Base-by-base conservation (phyloP, 192 early-diverging fungal genomes). In the Coemansia sp. region DNA sequence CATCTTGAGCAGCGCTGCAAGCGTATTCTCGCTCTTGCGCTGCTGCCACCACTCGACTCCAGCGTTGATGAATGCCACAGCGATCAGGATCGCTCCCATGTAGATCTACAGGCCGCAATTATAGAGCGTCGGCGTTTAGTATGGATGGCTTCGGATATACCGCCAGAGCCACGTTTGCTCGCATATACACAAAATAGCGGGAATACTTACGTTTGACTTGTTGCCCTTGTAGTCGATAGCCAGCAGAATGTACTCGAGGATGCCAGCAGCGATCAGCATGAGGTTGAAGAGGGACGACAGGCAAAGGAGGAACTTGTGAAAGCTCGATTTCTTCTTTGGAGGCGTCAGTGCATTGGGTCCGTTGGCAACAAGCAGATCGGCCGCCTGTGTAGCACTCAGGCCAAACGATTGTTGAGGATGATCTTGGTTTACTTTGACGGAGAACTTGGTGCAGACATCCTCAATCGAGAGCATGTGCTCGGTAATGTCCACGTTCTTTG, bases 41-140 rank as follows among this genome's bases (percentile, higher is more conserved):
- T 87, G 78, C 82, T 98, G 96, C 68, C 90, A 92, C 76, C 94
- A 97, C 75, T 98, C 96, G 72, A 98, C 93, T 36, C 79, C 84
- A 3, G 96, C 93, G 73, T 98, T 98, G 48, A 94, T 55, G 58
- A 98, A 91, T 2, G 94, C 92, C 48, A 98, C 94, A 52, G 59
- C 85, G 60, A 98, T 88, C 1, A 96, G 84, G 68, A 98, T 94
- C 48, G 89, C 91, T 30, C 96, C 96, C 49, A 95, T 87, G 70
- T 97, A 97, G 23, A 87, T 86, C 91, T 93, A 81, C 36, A 66
- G 6, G 20, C 0, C 14, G 45, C 16, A 49, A 49, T 18, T 7
- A 2, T 3, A 49, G 18, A 16, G 46, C 20, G 46, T n/a, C 6
- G 2, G 6, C 18, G 15, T 0, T 49, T 49, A 20, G 46, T n/a